Evolutionary conservation across 257 asterid genomes (phyloP).

Genomic region (Eucommia ulmoides): DNA sequence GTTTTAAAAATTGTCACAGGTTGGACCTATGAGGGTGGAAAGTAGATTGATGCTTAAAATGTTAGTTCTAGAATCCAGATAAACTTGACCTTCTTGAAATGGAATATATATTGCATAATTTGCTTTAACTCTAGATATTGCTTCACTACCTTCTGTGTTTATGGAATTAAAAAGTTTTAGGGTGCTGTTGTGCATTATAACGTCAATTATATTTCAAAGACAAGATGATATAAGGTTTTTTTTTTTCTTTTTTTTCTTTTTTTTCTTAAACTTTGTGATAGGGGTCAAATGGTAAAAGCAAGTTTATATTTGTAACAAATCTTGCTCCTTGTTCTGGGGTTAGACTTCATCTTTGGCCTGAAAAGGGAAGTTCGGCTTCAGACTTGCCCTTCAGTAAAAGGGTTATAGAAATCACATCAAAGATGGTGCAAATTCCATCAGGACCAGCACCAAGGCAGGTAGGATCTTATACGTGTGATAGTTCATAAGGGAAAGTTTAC

Average conservation of each 20-base stretch:
- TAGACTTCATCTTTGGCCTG: conserved; percentile 89
- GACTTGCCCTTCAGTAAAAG: conserved; percentile 27
- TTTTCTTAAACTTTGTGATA: too few relatives aligned
- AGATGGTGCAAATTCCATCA: conserved; percentile 89
- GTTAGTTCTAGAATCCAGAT: background rate
- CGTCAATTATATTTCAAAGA: too few relatives aligned
- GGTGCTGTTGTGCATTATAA: background rate
- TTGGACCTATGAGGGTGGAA: background rate
- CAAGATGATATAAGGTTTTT: too few relatives aligned
- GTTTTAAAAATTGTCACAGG: background rate
- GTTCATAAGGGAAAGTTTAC: background rate
- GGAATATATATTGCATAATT: background rate
- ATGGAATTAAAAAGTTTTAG: background rate
- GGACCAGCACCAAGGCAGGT: conserved; percentile 99
- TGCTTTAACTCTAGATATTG: background rate
- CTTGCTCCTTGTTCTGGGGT: conserved; percentile 94
- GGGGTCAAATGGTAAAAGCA: conserved; percentile 57
- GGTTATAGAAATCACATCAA: conserved; percentile 73
- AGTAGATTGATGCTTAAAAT: background rate
- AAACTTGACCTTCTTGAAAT: background rate
- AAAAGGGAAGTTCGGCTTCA: conserved; percentile 43
- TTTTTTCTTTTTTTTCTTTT: too few relatives aligned
- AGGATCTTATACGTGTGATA: conserved; percentile 13
- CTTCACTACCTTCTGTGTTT: background rate
- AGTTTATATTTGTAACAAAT: conserved; percentile 90